Conservation (phyloP, 768 basidiomycete genomes). For the Boletus huronensis region DNA sequence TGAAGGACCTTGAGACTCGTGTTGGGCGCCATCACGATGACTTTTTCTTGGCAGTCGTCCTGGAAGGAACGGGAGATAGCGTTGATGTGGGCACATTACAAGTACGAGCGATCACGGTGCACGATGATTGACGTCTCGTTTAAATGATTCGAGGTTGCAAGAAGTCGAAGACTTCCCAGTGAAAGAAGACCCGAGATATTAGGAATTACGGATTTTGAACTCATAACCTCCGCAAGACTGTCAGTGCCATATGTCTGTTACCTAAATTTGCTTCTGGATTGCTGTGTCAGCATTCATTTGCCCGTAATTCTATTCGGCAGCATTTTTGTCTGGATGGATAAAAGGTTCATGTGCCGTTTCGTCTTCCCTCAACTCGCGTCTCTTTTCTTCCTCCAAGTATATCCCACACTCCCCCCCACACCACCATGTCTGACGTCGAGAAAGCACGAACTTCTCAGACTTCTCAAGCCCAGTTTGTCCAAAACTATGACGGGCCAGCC, state of each 20-base stretch:
- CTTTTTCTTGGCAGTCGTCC: no score
- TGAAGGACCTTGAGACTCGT: no score
- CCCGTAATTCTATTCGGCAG: conserved; percentile 12
- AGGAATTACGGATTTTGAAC: not conserved
- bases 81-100: not conserved
- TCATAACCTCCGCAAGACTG: no score
- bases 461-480: conserved; percentile 18
- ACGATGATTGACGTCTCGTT: not conserved
- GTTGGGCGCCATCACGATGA: no score
- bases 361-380: not conserved
- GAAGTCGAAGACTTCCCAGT: not conserved
- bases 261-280: conserved; percentile 1
- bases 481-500: conserved; percentile 16
- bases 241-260: not conserved
- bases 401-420: not conserved
- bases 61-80: no score
- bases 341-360: conserved; percentile 6
- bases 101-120: not conserved
- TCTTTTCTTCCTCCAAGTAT: not conserved
- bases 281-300: conserved; percentile 24
- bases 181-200: no score
- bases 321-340: conserved; percentile 12
- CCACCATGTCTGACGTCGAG: conserved; percentile 37
- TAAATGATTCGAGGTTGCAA: not conserved
- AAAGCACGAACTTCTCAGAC: conserved; percentile 26